Conservation (phyloP, 805 yeast genomes). For the Hanseniaspora guilliermondii region DNA sequence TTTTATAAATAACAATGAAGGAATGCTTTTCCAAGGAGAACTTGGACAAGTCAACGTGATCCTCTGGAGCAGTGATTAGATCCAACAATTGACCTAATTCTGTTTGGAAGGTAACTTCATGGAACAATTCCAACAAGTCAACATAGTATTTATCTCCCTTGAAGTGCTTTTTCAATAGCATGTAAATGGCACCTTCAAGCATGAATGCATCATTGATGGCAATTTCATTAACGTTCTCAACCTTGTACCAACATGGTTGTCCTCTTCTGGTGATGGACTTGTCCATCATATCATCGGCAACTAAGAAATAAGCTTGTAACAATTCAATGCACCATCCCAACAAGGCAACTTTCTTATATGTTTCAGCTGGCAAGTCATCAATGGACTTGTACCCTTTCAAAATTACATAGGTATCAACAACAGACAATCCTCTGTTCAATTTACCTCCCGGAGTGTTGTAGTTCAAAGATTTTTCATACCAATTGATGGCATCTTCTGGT, state of each 20-base stretch:
- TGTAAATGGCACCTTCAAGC: conserved; percentile 89
- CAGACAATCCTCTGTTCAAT: conserved; percentile 89
- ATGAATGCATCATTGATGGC: conserved; percentile 96
- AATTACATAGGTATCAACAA: conserved; percentile 79
- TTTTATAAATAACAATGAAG: conserved; percentile 89
- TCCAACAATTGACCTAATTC: conserved; percentile 94
- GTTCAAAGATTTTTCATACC: conserved; percentile 63
- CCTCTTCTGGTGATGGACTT: conserved; percentile 93
- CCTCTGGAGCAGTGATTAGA: conserved; percentile 94
- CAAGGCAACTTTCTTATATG: conserved; percentile 73
- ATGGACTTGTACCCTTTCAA: conserved; percentile 49
- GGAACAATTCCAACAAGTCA: conserved; percentile 85
- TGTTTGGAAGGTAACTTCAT: conserved; percentile 93
- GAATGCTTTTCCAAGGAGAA: conserved; percentile 84
- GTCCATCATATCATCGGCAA: conserved; percentile 98
- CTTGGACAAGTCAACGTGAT: conserved; percentile 73
- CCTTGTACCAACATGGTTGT: conserved; percentile 94
- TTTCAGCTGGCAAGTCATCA: conserved; percentile 50
- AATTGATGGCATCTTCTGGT: conserved; percentile 71
- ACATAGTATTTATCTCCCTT: conserved; percentile 69
- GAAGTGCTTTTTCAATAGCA: conserved; percentile 81
- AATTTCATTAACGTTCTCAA: conserved; percentile 68
- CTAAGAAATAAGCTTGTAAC: conserved; percentile 90
- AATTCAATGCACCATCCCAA: conserved; percentile 94
- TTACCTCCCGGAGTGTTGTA: conserved; percentile 96